Evolutionary conservation across 176 grass and related monocot species (phyloP), one percentile per base, ranked within the genome.

Genomic region (Coix lacrymajobi): DNA sequence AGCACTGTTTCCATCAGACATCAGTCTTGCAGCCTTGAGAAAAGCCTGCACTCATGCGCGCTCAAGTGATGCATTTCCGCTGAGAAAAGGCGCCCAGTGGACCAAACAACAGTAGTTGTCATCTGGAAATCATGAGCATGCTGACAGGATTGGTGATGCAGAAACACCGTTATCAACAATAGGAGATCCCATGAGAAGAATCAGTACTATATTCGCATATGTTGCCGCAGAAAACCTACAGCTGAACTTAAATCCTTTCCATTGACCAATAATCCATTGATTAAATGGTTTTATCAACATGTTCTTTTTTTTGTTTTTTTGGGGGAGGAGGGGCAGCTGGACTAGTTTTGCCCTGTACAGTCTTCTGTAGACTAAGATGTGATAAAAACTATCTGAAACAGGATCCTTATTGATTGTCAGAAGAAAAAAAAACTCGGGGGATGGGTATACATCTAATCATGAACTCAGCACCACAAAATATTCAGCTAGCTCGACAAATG

Each of bases 21-120:
- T 20, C 61, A 71, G 75, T 30, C 84, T 79, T 86, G 84, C 76
- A 77, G 77, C 82, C 52, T 89, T 81, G 40, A 16, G 3, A 85
- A 88, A 89, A 76, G 87, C 49, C 66, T 85, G 70, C 32, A 4
- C 11, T 70, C 63, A 68, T 80, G 36, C 68, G 69, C 76, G 77
- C 48, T 81, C 46, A 40, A 80, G n/a, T 75, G 37, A 49, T 38
- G 37, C 72, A 70, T 52, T 63, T 71, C 76, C 30, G 17, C 32
- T 25, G 22, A 62, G 62, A 49, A 74, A 75, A 62, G 30, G 11
- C 31, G 29, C 41, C 52, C 41, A 24, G 24, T 73, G 67, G 31
- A 16, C 69, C 78, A 75, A 38, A 33, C 40, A 43, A 65, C 28
- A 58, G 43, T n/a, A 38, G 16, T 3, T 46, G 34, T 46, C 26